Base-by-base conservation (phyloP, 1,139 yeast species). In the Nakaseomyces uthaithaninus region DNA sequence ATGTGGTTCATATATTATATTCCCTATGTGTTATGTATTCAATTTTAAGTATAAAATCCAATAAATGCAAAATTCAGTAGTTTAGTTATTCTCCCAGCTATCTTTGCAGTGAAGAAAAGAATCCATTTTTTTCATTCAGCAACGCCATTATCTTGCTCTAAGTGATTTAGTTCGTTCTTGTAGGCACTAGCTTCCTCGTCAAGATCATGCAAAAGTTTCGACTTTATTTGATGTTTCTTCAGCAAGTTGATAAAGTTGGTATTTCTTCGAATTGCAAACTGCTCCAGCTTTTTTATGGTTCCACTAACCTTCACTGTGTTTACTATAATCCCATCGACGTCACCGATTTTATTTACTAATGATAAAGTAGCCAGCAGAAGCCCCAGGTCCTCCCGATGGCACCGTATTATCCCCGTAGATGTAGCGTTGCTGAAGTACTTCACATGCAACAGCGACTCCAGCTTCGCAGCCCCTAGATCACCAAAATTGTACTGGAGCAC, bases 351-450 rank as follows among this genome's bases (percentile, higher is more conserved):
- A 35, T 67, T 69, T n/a, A 86, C 73, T 44, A 82, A 65, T 0
- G 84, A 69, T 47, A 89, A 58, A 0, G 94, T 85, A 0, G 82
- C 87, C 49, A 85, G 67, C 1, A 85, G 75, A 9, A 72, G 55
- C 36, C 79, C 75, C 41, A 70, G 72, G 43, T 79, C 76, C 40
- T 75, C 83, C 41, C 94, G 63, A 9, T 80, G 72, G 44, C 93
- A 83, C 48, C 95, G 71, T 20, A 89, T 55, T 2, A 91, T 89
- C 0, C 97, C 97, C 0, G 89, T 79, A 0, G 89, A 77, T 0
- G 97, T 87, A 53, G 71, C 73, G 41, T 76, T 77, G 18, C 94
- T 83, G 62, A 84, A 89, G 57, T 87, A 87, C 55, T 86, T 85
- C 43, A 89, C 64, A 26, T 74, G 66, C n/a, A 85, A 58, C 35